Conservation (phyloP, 768 basidiomycete species). For the Kwoniella sp. region DNA sequence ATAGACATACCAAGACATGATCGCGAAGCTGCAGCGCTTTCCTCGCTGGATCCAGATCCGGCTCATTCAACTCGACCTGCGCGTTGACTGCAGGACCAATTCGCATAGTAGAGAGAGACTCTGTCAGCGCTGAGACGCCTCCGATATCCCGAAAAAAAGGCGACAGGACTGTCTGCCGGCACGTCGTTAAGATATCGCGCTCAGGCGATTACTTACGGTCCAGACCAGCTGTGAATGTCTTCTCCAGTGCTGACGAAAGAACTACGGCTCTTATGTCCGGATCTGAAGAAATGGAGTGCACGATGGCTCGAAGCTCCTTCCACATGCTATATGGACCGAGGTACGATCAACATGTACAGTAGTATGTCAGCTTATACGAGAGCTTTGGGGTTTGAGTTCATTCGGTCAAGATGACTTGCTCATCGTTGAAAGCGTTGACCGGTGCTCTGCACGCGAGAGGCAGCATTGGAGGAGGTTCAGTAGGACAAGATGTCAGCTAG, state of each 20-base stretch:
- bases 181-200: too few relatives aligned
- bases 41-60: constrained; percentile 42
- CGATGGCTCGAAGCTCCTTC: constrained; percentile 67
- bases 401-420: constrained; percentile 34
- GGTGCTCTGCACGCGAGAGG: constrained; percentile 37
- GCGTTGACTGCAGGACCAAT: constrained; percentile 33
- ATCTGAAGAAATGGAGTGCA: constrained; percentile 63
- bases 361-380: not conserved
- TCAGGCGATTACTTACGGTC: constrained; percentile 64
- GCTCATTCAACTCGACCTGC: constrained; percentile 18
- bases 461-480: not conserved
- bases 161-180: too few relatives aligned
- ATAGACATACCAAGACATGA: constrained; percentile 57
- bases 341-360: too few relatives aligned
- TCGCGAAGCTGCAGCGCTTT: constrained; percentile 49
- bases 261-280: constrained; percentile 71
- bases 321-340: constrained; percentile 65
- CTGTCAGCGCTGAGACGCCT: too few relatives aligned
- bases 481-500: not conserved
- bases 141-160: too few relatives aligned
- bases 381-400: not conserved
- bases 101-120: too few relatives aligned
- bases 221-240: constrained; percentile 79
- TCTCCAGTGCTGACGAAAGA: constrained; percentile 69
- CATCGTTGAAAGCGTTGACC: constrained; percentile 54